A percentile compares a stretch with the other conserved stretches of the same genome.
These are phyloP conservation scores for Colletotrichum sp. DNA, from an alignment of 2,329 filamentous ascomycete species.

Conservation along the genomic window DNA sequence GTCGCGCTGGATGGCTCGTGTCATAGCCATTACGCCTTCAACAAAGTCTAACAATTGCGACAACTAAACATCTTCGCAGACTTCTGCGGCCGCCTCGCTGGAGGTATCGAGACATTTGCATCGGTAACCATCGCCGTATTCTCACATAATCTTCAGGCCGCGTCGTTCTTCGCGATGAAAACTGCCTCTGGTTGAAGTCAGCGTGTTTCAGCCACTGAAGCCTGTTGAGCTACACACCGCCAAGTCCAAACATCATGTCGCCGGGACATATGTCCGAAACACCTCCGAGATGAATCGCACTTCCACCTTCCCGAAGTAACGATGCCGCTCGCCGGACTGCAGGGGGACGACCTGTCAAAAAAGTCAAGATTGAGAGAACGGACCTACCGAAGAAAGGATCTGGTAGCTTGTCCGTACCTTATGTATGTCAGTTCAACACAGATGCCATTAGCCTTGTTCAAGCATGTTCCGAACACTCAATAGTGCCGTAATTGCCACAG, in stretches of 20 bases:
- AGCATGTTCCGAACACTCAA: not conserved
- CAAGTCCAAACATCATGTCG: not conserved
- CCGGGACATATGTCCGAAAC: not conserved
- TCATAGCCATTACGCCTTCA: not conserved
- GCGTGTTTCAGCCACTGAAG: not conserved
- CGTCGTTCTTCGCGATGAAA: not conserved
- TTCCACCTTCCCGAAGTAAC: not conserved
- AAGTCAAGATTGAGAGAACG: not conserved
- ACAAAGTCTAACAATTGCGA: not conserved
- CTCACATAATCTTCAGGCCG: not conserved
- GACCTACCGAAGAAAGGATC: not conserved
- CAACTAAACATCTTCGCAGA: not conserved
- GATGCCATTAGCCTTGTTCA: not conserved
- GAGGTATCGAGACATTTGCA: not conserved
- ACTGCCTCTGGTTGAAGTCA: not conserved
- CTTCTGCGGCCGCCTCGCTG: not conserved
- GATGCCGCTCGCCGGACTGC: not conserved
- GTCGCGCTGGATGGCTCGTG: not conserved
- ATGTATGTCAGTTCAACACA: not conserved
- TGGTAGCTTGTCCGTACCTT: not conserved
- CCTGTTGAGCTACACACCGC: not conserved
- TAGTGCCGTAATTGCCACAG: not conserved
- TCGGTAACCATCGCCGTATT: not conserved
- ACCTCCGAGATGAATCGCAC: too few relatives aligned
- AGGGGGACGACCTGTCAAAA: not conserved